These are phyloP conservation scores for Copromyces sp. DNA, from an alignment of 495 filamentous ascomycete genomes.

Conservation along the genomic window DNA sequence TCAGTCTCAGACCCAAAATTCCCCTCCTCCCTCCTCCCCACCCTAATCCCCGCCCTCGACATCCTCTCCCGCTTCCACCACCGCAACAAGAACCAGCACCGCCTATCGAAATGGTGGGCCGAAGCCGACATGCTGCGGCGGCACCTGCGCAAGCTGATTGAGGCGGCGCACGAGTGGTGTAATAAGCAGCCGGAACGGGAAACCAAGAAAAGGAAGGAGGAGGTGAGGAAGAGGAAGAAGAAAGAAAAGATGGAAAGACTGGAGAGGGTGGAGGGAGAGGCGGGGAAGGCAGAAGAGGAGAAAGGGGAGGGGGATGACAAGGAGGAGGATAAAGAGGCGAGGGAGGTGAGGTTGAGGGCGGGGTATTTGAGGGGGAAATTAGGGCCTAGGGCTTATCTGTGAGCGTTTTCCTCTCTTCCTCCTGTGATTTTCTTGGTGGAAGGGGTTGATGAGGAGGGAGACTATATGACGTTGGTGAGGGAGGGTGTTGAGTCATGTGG, in stretches of 20 bases:
- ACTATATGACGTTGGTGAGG: neutral
- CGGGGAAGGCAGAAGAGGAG: conserved; percentile 10
- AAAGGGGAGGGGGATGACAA: conserved; percentile 9
- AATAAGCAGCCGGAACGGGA: conserved; percentile 3
- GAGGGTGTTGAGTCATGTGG: neutral
- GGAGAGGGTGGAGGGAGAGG: neutral
- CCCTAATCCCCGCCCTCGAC: conserved; percentile 15
- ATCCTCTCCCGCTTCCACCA: conserved; percentile 58
- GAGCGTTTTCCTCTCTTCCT: conserved; percentile 5
- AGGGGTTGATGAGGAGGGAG: neutral
- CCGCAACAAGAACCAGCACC: conserved; percentile 78
- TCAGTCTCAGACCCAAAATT: neutral
- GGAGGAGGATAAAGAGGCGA: conserved; percentile 9
- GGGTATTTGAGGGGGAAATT: conserved; percentile 9
- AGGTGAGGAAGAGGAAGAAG: conserved; percentile 12
- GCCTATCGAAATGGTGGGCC: conserved; percentile 61
- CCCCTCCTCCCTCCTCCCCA: neutral
- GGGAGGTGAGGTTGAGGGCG: conserved; percentile 8
- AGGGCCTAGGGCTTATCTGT: conserved; percentile 27
- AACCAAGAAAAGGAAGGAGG: conserved; percentile 1
- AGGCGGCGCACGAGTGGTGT: conserved; percentile 22
- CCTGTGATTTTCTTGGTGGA: too few relatives aligned
- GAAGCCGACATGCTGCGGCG: conserved; percentile 57
- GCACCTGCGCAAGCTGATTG: conserved; percentile 41
- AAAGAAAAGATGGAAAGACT: neutral